Evolutionary conservation across 2,329 filamentous ascomycete species (phyloP), one percentile per base, ranked within the genome.

Genomic region (Cladobotryum mycophilum): DNA sequence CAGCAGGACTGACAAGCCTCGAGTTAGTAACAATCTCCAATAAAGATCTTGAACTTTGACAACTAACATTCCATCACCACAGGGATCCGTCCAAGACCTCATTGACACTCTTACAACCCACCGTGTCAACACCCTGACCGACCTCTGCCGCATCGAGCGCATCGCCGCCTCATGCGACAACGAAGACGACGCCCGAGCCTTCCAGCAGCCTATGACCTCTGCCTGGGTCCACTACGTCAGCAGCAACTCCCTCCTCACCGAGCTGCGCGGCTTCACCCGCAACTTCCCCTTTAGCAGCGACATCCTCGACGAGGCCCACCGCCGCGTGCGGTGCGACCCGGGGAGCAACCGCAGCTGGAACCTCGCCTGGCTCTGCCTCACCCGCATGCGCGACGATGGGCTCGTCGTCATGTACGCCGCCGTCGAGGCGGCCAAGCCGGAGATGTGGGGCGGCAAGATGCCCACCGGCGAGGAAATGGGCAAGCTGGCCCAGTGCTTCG

Each of bases 181-280:
- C 38, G 74, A 80, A 41, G 79, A 82, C 48, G 79, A 86, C 43
- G 77, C 78, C 13, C 75, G 76, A 25, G 73, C 73, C 3, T 79
- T 82, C 55, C 78, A 80, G 61, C 69, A 67, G 5, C 82, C 85
- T 11, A 85, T 89, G 82, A 86, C 84, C 3, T 68, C 75, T 3
- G 85, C 86, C 2, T 89, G 85, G 85, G 72, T 76, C 1, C 76
- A 87, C 69, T 89, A 89, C 60, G 85, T 89, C 56, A 79, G 78
- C 53, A 85, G 80, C 53, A 79, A 88, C 66, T 82, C 85, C 60
- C 71, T 89, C 15, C 72, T 89, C 20, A 81, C 76, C 36, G 86
- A 89, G 61, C 75, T 89, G n/a, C 75, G 84, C 17, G 80, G 80
- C 20, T 68, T 89, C 20, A 88, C 85, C 1, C 74, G 73, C 14